A percentile compares a stretch with the other conserved stretches of the same genome.
Evolutionary conservation across 441 rosid species (phyloP).

Genomic region (Arabidopsis hybrid): DNA sequence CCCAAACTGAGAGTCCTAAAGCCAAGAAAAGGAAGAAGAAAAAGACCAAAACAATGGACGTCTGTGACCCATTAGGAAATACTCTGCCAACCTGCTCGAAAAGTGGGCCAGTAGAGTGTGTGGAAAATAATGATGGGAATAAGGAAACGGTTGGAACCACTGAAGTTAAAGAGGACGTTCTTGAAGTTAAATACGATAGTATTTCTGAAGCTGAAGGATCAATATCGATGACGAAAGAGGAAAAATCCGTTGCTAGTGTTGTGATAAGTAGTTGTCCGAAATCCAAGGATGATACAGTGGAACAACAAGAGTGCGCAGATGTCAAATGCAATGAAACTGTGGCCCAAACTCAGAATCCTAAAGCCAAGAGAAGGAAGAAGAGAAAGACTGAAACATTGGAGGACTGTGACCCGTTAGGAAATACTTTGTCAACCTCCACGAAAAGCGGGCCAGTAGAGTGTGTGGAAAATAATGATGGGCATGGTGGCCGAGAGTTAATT

Average conservation of each 20-base stretch:
- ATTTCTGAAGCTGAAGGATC: too few species aligned
- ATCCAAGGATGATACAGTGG: slow-evolving; percentile 24
- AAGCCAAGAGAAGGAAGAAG: slow-evolving; percentile 42
- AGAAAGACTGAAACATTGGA: slow-evolving; percentile 24
- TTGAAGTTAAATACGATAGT: too few species aligned
- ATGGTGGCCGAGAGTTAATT: slow-evolving; percentile 1
- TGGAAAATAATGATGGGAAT: slow-evolving; percentile 2
- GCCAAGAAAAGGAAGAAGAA: slow-evolving; percentile 35
- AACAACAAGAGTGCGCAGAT: slow-evolving; percentile 17
- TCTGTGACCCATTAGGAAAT: slow-evolving; percentile 11
- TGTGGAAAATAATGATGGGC: slow-evolving; percentile 7
- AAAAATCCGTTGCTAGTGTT: slow-evolving; percentile 15
- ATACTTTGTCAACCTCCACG: slow-evolving; percentile 19
- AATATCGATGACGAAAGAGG: neutral
- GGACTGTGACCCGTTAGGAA: slow-evolving; percentile 21
- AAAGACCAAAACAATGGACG: slow-evolving; percentile 18
- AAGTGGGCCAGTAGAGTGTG: slow-evolving; percentile 10
- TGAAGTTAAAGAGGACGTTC: too few species aligned
- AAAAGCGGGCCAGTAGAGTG: slow-evolving; percentile 1
- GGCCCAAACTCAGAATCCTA: slow-evolving; percentile 29
- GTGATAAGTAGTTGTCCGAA: slow-evolving; percentile 15
- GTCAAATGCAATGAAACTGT: slow-evolving; percentile 21
- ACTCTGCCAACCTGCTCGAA: slow-evolving; percentile 12
- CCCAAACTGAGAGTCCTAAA: slow-evolving; percentile 33
- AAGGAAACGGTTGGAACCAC: too few species aligned